Conservation (phyloP, 768 basidiomycete species). For the Serendipita sp. region DNA sequence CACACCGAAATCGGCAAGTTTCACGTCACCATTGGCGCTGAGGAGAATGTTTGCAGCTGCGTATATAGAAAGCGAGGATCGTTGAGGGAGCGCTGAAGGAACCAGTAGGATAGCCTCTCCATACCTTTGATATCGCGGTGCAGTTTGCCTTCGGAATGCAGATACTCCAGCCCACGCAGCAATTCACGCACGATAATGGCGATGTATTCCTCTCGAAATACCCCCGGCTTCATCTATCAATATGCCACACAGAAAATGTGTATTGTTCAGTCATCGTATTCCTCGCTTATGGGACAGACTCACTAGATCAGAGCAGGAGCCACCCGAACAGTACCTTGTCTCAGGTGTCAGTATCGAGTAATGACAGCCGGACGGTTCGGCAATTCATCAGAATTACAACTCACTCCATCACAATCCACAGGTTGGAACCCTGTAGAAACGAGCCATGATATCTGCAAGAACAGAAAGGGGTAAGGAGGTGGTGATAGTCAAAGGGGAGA, state of each 20-base stretch:
- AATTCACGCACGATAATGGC: constrained; percentile 92
- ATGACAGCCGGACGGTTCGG: background rate
- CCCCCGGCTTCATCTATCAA: constrained; percentile 89
- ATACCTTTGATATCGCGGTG: constrained; percentile 98
- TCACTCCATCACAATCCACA: constrained; percentile 99
- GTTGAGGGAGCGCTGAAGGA: constrained; percentile 9
- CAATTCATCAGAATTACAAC: constrained; percentile 18
- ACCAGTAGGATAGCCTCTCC: constrained; percentile 11
- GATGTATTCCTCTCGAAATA: constrained; percentile 96
- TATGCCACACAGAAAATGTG: constrained; percentile 3
- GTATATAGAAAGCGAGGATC: background rate
- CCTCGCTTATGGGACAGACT: constrained; percentile 12
- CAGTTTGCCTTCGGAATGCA: constrained; percentile 90
- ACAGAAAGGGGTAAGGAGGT: background rate
- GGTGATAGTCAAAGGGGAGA: background rate
- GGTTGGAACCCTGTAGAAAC: constrained; percentile 83
- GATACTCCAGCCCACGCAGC: constrained; percentile 81
- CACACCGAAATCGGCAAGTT: constrained; percentile 96
- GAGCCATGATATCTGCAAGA: constrained; percentile 77
- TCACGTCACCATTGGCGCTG: constrained; percentile 81
- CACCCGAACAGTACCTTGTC: constrained; percentile 85
- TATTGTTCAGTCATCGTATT: background rate
- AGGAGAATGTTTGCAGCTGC: constrained; percentile 87
- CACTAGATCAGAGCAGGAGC: constrained; percentile 94
- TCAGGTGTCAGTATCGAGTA: background rate